phyloP scores from a whole-genome alignment of 1,284 basidiomycete species.

The Cutaneotrichosporon spelunceum region DNA sequence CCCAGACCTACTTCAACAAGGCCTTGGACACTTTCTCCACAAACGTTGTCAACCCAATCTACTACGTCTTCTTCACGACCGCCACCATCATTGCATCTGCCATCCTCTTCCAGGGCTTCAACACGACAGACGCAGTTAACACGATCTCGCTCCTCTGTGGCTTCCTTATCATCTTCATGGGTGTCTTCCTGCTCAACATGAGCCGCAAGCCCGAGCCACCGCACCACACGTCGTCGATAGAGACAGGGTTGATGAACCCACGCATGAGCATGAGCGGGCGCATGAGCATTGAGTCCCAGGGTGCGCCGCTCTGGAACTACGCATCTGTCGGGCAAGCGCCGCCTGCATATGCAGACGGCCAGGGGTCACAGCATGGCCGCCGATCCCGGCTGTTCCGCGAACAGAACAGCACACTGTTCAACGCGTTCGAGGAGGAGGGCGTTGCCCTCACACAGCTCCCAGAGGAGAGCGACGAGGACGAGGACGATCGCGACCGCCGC shows the following conservation, averaged over 20 bases:
- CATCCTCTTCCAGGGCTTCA: slow-evolving; percentile 95
- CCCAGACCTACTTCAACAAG: slow-evolving; percentile 92
- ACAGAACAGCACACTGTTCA: slow-evolving; percentile 54
- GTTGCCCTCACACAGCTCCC: slow-evolving; percentile 48
- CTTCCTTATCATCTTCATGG: slow-evolving; percentile 85
- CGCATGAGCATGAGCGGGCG: slow-evolving; percentile 53
- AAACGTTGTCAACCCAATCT: slow-evolving; percentile 97
- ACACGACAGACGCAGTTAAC: slow-evolving; percentile 77
- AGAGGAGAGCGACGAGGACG: slow-evolving; percentile 49
- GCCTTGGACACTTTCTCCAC: slow-evolving; percentile 96
- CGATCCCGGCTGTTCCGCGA: slow-evolving; percentile 60
- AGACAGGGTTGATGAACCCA: slow-evolving; percentile 67
- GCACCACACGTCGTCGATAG: slow-evolving; percentile 57
- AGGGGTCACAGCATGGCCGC: slow-evolving; percentile 52
- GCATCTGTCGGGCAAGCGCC: slow-evolving; percentile 37
- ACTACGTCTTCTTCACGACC: slow-evolving; percentile 98
- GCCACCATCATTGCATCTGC: slow-evolving; percentile 91
- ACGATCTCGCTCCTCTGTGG: slow-evolving; percentile 81
- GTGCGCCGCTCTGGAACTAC: slow-evolving; percentile 39
- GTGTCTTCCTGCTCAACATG: slow-evolving; percentile 84
- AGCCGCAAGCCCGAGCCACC: slow-evolving; percentile 65
- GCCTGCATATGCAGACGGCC: slow-evolving; percentile 43
- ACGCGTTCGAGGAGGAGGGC: slow-evolving; percentile 48
- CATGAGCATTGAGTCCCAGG: slow-evolving; percentile 47
- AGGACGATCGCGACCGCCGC: slow-evolving; percentile 23